Base-by-base conservation (phyloP, 2,329 filamentous ascomycete genomes). In the Thermothelomyces thermophilus region DNA sequence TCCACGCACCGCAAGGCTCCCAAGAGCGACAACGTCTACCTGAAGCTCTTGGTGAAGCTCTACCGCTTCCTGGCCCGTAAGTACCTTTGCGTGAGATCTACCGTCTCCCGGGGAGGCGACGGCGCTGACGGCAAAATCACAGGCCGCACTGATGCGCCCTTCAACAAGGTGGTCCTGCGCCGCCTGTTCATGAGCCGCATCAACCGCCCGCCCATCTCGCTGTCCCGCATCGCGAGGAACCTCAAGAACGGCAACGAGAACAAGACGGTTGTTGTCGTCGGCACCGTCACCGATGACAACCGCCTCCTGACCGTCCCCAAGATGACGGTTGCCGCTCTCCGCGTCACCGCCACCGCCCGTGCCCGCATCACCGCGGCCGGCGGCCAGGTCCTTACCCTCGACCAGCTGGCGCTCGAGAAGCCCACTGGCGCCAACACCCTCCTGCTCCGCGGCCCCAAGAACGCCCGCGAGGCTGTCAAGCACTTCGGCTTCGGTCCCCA, bases 401-500 rank as follows among this genome's bases (percentile, higher is more conserved):
- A 98, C 72, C 91, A 98, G 82, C 84, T 98, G 64, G 93, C 93
- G 63, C 84, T 95, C 68, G 86, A 91, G 70, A 85, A 90, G 65
- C 93, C 93, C 62, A 98, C 91, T 63, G 93, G 93, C 68, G 84
- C 85, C 78, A 96, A 97, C 84, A 97, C 93, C 61, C 80, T 98
- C 65, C 84, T 97, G 67, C 86, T 98, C 71, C 88, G 93, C 73
- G 93, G 93, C 60, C 90, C 93, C 74, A 98, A 96, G 89, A 97
- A 97, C 77, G 74, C 89, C 65, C 86, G 93, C 71, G 93, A 98
- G 84, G 88, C 93, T 58, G 79, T 97, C 74, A 97, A 95, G 87
- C 94, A 98, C 80, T 98, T 98, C 71, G 93, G 94, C 71, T 87
- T 98, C 66, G 94, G 93, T 63, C 93, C 93, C 62, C 93, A 98